Base-by-base conservation (phyloP, 768 basidiomycete species). In the Lanmaoa pseudosensibilis region DNA sequence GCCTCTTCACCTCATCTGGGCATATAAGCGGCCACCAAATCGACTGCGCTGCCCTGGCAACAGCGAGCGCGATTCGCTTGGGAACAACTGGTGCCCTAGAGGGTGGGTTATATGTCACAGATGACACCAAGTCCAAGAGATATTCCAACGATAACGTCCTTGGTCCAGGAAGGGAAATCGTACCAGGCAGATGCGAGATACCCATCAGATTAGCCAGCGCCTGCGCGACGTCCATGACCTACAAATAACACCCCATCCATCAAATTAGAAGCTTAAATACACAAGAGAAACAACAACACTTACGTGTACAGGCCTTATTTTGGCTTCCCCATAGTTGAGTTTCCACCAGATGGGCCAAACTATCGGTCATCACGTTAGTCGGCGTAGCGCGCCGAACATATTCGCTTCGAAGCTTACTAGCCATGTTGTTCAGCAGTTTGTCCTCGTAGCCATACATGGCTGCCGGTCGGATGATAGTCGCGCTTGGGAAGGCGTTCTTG, bases 201-300 rank as follows among this genome's bases (percentile, higher is more conserved):
- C 77, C 66, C 73, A 90, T 82, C 58, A 92, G 74, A 75, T 92
- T 91, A n/a, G 82, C 79, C 52, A 98, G 81, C 6, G 86, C 95
- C 73, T 95, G 89, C 11, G 97, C 96, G 54, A 98, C 92, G 67
- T 99, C 95, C 66, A 95, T 73, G 23, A 97, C 92, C 92, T 94
- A 62, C 55, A 55, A 57, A 46, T 33, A 50, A 60, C 30, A 40
- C 25, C 21, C 41, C 47, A 54, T 36, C 46, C 57, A 59, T 71
- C 55, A 61, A 33, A 47, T 45, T 54, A 37, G 37, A 62, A 41
- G 38, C 48, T 18, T 11, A 56, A 34, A 59, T 44, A 59, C 49
- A 68, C 65, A 68, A 58, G 43, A 58, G 52, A 59, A 52, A 59
- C 50, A 50, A 44, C 56, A 58, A 54, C 46, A 77, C 85, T 74